Evolutionary conservation across 495 filamentous ascomycete genomes (phyloP).

Genomic region (Penicillium paradoxum): DNA sequence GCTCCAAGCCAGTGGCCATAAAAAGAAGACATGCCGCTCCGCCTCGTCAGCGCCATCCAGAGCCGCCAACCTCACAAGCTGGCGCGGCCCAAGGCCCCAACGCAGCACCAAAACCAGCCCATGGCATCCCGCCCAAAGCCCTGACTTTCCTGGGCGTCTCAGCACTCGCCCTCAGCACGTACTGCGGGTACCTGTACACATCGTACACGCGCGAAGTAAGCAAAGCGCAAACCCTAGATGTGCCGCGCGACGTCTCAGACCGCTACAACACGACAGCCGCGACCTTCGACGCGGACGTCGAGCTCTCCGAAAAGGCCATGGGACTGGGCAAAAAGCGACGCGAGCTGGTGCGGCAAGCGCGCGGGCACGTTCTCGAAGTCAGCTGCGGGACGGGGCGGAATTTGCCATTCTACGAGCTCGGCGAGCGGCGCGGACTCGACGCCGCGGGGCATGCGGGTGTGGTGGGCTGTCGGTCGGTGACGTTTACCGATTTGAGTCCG

Average conservation of each 20-base stretch:
- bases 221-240: constrained; percentile 30
- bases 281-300: constrained; percentile 60
- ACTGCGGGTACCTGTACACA: constrained; percentile 49
- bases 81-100: constrained; percentile 1
- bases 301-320: constrained; percentile 60
- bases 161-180: constrained; percentile 44
- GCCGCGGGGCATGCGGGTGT: constrained; percentile 42
- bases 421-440: constrained; percentile 64
- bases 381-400: constrained; percentile 92
- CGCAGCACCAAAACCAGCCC: constrained; percentile 1
- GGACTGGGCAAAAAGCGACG: constrained; percentile 59
- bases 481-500: constrained; percentile 59
- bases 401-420: constrained; percentile 62
- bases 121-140: constrained; percentile 30
- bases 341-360: constrained; percentile 54
- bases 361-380: constrained; percentile 82
- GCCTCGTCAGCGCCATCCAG: constrained; percentile 7
- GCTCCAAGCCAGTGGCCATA: not conserved
- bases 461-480: constrained; percentile 45
- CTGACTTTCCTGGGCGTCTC: constrained; percentile 42
- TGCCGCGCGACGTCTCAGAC: constrained; percentile 50
- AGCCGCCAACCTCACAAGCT: not conserved
- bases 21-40: constrained; percentile 11
- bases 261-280: constrained; percentile 53
- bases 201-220: constrained; percentile 39